Conservation (phyloP, 495 filamentous ascomycete genomes). For the Choiromyces venosus region DNA sequence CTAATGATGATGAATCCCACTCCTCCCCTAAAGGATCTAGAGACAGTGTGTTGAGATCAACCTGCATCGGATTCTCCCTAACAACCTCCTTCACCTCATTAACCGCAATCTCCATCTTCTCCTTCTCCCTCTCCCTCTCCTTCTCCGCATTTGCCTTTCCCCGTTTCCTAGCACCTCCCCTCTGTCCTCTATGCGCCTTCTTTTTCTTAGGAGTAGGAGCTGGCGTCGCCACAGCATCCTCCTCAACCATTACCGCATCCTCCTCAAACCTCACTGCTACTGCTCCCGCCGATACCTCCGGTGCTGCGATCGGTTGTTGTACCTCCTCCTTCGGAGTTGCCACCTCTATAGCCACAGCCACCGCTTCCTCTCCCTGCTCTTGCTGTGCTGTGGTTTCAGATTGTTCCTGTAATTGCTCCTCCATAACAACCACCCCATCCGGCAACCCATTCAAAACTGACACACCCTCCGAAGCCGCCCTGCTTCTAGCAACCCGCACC, state of each 20-base stretch:
- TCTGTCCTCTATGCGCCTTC: conserved; percentile 71
- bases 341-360: background rate
- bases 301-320: conserved; percentile 1
- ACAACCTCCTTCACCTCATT: conserved; percentile 45
- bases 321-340: conserved; percentile 2
- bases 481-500: background rate
- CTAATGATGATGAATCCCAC: conserved; percentile 17
- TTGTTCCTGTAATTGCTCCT: background rate
- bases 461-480: background rate
- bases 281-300: conserved; percentile 21
- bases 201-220: conserved; percentile 61
- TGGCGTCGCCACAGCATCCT: conserved; percentile 15
- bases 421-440: background rate
- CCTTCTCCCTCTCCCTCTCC: conserved; percentile 48
- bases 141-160: conserved; percentile 47
- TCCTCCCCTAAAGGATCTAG: conserved; percentile 26
- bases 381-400: background rate
- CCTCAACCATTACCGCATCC: conserved; percentile 20
- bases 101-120: conserved; percentile 46
- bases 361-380: background rate
- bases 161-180: conserved; percentile 71
- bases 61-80: conserved; percentile 39
- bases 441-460: background rate
- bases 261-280: conserved; percentile 31
- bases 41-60: conserved; percentile 43